Conservation (phyloP, 805 yeast genomes). For the Metschnikowia picachoensis region DNA sequence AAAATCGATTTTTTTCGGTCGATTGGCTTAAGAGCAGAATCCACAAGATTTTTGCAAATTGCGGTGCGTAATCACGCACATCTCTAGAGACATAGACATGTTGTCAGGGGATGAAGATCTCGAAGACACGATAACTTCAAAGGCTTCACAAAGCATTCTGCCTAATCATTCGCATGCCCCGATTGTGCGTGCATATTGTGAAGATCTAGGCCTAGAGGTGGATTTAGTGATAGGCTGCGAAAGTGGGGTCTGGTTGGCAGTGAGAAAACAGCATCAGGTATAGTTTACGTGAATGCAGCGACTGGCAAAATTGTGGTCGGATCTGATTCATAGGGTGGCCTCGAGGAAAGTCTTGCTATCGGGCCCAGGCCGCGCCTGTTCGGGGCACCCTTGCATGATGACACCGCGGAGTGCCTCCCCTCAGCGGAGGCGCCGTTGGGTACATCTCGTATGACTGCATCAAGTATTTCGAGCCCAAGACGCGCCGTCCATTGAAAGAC, state of each 20-base stretch:
- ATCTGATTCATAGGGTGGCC: not conserved
- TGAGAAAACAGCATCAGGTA: conserved; percentile 40
- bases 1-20: conserved; percentile 23
- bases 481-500: conserved; percentile 71
- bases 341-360: no score
- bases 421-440: conserved; percentile 96
- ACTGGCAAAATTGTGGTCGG: conserved; percentile 38
- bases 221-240: conserved; percentile 29
- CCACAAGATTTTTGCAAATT: conserved; percentile 11
- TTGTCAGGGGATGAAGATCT: not conserved
- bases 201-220: conserved; percentile 44
- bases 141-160: not conserved
- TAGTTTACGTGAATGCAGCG: conserved; percentile 40
- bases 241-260: conserved; percentile 39
- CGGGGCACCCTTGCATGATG: no score
- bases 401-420: conserved; percentile 45
- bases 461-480: conserved; percentile 92
- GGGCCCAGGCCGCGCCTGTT: no score
- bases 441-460: conserved; percentile 95
- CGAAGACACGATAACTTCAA: not conserved
- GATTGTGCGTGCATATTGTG: conserved; percentile 43
- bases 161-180: conserved; percentile 5
- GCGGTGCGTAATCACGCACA: conserved; percentile 41
- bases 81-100: conserved; percentile 11
- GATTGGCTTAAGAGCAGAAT: conserved; percentile 22